Conservation (phyloP, 805 yeast genomes). For the Cyberlindnera euphorbiae region DNA sequence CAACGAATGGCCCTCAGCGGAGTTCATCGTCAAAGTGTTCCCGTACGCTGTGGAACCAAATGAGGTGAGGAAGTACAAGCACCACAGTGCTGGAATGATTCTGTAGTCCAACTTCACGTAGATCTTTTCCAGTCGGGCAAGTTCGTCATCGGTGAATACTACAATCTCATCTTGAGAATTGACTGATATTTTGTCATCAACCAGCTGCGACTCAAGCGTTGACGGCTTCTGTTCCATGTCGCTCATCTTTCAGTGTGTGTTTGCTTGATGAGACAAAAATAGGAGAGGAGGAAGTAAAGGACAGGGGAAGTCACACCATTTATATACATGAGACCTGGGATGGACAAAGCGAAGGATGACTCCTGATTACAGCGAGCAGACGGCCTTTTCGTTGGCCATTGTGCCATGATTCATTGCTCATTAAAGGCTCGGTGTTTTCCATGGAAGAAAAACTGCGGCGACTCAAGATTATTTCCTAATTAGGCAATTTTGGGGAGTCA, state of each 20-base stretch:
- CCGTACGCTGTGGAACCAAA: conserved; percentile 78
- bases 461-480: conserved; percentile 8
- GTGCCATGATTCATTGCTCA: too few relatives aligned
- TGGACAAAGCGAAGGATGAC: too few relatives aligned
- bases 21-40: conserved; percentile 75
- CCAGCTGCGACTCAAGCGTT: conserved; percentile 1
- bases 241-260: conserved; percentile 6
- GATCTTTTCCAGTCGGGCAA: conserved; percentile 42
- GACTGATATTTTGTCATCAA: too few relatives aligned
- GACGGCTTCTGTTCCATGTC: conserved; percentile 13
- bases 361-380: too few relatives aligned
- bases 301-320: not conserved
- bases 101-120: conserved; percentile 63
- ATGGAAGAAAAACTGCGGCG: too few relatives aligned
- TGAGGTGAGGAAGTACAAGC: conserved; percentile 70
- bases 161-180: conserved; percentile 1
- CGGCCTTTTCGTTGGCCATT: too few relatives aligned
- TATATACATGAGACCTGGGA: too few relatives aligned
- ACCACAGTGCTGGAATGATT: conserved; percentile 81
- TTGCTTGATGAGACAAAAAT: not conserved
- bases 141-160: conserved; percentile 25
- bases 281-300: not conserved
- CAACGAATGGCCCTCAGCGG: conserved; percentile 55
- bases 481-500: conserved; percentile 14
- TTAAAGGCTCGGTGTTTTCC: too few relatives aligned